Evolutionary conservation across 129 eudicot genomes (phyloP).

Genomic region (Arctium minus): DNA sequence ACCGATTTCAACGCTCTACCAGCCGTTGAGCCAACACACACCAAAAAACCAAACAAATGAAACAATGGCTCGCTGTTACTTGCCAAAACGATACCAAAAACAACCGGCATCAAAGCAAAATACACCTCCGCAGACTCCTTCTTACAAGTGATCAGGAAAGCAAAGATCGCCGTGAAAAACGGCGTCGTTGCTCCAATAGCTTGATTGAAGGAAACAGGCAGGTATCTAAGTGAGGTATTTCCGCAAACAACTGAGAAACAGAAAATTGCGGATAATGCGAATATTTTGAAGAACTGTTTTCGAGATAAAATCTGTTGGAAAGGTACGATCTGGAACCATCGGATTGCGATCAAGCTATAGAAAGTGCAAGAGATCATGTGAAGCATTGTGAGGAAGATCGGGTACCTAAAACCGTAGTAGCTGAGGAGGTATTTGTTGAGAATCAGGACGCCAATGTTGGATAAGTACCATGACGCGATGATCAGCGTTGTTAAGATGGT

Average conservation of each 20-base stretch:
- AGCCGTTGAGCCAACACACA: conserved; percentile 63
- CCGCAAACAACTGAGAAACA: conserved; percentile 77
- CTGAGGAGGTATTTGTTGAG: conserved; percentile 76
- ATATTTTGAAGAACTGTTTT: conserved; percentile 55
- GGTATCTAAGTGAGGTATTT: conserved; percentile 57
- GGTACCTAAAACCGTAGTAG: conserved; percentile 62
- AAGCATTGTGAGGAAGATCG: conserved; percentile 76
- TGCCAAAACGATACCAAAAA: conserved; percentile 60
- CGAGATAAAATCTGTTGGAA: conserved; percentile 52
- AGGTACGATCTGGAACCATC: conserved; percentile 55
- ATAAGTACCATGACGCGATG: conserved; percentile 74
- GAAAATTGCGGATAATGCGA: conserved; percentile 50
- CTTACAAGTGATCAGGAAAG: conserved; percentile 61
- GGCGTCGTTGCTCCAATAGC: conserved; percentile 83
- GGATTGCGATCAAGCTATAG: conserved; percentile 49
- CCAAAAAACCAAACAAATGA: conserved; percentile 55
- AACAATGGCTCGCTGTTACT: conserved; percentile 72
- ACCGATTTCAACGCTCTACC: conserved; percentile 72
- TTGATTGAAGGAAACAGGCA: conserved; percentile 72
- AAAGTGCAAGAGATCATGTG: conserved; percentile 77
- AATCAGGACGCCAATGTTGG: conserved; percentile 78
- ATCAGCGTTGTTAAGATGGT: conserved; percentile 39
- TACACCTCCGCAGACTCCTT: conserved; percentile 62
- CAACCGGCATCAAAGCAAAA: conserved; percentile 56
- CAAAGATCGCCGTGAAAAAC: conserved; percentile 68